Conservation (phyloP, 2,329 filamentous ascomycete genomes). For the Geosmithia putterillii region DNA sequence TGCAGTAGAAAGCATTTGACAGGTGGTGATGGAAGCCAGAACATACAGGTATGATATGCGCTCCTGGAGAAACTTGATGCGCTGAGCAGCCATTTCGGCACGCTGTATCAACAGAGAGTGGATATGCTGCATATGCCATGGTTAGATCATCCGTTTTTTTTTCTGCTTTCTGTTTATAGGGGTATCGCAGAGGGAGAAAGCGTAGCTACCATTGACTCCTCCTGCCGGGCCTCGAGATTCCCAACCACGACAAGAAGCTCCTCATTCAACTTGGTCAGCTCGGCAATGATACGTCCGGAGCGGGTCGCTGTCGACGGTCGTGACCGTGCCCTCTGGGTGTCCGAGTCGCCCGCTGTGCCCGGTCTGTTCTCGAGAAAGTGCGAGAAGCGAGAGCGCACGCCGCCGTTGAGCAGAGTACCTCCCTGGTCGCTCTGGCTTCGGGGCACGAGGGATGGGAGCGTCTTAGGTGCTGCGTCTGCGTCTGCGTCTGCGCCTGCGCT, state of each 20-base stretch:
- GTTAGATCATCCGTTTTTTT: no score
- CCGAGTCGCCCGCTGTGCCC: slow-evolving; percentile 1
- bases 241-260: slow-evolving; percentile 36
- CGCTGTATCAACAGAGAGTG: slow-evolving; percentile 46
- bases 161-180: no score
- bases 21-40: no score
- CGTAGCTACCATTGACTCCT: slow-evolving; percentile 44
- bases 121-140: slow-evolving; percentile 33
- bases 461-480: background rate
- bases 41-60: slow-evolving; percentile 45
- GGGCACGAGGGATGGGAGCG: slow-evolving; percentile 9
- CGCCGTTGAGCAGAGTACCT: background rate
- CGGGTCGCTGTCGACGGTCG: slow-evolving; percentile 22
- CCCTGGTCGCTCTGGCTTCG: slow-evolving; percentile 5
- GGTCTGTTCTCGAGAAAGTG: background rate
- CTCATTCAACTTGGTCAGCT: slow-evolving; percentile 29
- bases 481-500: no score
- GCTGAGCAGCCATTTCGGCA: slow-evolving; percentile 42
- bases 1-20: background rate
- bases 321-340: slow-evolving; percentile 17
- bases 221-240: slow-evolving; percentile 40
- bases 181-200: background rate
- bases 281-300: slow-evolving; percentile 16
- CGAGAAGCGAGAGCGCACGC: slow-evolving; percentile 24
- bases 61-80: slow-evolving; percentile 47